Percentiles rank a stretch among this genome's conserved stretches.
phyloP scores from a whole-genome alignment of 805 yeast genomes.

The Saccharomycopsis fibuligera region DNA sequence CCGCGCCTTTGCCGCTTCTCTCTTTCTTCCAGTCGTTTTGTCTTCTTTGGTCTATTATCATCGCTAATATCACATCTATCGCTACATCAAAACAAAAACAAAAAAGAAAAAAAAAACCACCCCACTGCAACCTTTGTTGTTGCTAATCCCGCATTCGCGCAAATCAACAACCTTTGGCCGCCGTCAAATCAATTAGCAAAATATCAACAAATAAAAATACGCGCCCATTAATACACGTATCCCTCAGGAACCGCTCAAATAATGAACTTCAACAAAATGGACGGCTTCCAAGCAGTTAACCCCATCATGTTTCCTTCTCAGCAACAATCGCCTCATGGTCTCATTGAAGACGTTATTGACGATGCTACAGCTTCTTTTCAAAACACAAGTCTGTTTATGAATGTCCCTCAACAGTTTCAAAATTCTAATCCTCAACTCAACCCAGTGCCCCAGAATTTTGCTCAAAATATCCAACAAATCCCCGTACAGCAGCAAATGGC shows the following conservation, averaged over 20 bases:
- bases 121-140: too few relatives aligned
- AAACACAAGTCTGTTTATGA: too few relatives aligned
- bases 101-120: background rate
- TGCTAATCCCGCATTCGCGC: too few relatives aligned
- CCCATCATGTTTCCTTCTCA: conserved; percentile 23
- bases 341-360: conserved; percentile 16
- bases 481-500: conserved; percentile 22
- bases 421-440: conserved; percentile 10
- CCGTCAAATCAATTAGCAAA: too few relatives aligned
- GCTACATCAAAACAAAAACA: background rate
- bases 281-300: conserved; percentile 22
- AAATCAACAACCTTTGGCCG: too few relatives aligned
- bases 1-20: background rate
- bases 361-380: too few relatives aligned
- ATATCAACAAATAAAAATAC: too few relatives aligned
- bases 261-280: conserved; percentile 12
- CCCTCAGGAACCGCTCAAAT: too few relatives aligned
- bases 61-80: background rate
- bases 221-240: too few relatives aligned
- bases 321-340: conserved; percentile 10
- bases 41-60: background rate
- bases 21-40: background rate
- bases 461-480: conserved; percentile 2
- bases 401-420: too few relatives aligned
- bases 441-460: background rate